These are phyloP conservation scores for Fraxinus baroniana DNA, from an alignment of 305 asterid genomes.

Conservation along the genomic window DNA sequence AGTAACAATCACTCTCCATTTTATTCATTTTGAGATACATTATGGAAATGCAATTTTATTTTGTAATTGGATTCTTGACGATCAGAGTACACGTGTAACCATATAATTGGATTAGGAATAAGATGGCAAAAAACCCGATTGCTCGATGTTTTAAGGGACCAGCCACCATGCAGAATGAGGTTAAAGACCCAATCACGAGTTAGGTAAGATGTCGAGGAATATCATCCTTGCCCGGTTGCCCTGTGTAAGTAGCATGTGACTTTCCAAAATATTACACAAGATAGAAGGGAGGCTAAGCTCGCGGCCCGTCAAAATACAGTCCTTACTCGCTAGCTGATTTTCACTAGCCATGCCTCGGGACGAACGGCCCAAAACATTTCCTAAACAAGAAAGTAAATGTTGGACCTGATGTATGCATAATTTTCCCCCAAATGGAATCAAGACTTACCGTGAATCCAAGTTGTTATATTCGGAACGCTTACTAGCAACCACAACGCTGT, in stretches of 20 bases:
- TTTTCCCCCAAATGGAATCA: background rate
- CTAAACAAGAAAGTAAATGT: background rate
- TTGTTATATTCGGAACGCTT: background rate
- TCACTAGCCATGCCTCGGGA: background rate
- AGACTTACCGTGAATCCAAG: background rate
- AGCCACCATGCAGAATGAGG: background rate
- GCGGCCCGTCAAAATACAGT: background rate
- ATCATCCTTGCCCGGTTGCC: background rate
- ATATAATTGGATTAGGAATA: background rate
- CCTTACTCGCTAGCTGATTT: background rate
- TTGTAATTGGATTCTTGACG: background rate
- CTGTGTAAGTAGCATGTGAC: background rate
- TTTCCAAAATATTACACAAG: background rate
- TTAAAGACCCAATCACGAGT: background rate
- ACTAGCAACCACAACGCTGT: background rate
- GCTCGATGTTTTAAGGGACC: background rate
- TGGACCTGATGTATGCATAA: background rate
- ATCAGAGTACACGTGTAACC: background rate
- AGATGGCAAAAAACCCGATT: background rate
- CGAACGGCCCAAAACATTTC: background rate
- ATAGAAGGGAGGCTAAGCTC: background rate
- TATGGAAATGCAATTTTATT: background rate
- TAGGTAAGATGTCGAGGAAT: background rate
- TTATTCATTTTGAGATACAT: background rate
- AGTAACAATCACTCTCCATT: background rate